Conservation (phyloP, 192 early-diverging fungal genomes). For the Irineochytrium annulatum region DNA sequence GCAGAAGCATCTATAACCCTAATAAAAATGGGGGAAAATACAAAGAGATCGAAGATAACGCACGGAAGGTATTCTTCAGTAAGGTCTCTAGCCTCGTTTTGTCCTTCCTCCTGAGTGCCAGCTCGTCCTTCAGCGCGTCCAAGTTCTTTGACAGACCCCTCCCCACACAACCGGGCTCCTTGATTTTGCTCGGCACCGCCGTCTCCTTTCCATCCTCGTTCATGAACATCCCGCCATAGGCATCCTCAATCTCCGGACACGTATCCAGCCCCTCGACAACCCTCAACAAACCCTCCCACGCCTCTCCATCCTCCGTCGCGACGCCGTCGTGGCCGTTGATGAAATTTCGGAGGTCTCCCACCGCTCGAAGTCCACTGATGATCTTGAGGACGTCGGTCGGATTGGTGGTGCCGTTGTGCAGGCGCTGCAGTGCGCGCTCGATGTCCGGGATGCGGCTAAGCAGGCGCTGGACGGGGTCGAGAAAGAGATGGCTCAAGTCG, state of each 20-base stretch:
- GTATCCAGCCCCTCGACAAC: not conserved
- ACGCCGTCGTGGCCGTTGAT: conserved; percentile 23
- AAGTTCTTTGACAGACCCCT: conserved; percentile 1
- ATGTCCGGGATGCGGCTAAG: conserved; percentile 20
- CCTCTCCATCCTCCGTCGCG: not conserved
- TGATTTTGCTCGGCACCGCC: not conserved
- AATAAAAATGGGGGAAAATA: not conserved
- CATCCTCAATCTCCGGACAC: not conserved
- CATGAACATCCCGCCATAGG: not conserved
- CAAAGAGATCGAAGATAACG: no score
- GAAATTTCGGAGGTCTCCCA: conserved; percentile 1
- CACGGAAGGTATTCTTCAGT: conserved; percentile 3
- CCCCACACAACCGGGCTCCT: conserved; percentile 11
- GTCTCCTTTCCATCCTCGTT: not conserved
- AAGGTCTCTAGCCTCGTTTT: not conserved
- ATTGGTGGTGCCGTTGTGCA: conserved; percentile 22
- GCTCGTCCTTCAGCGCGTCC: conserved; percentile 9
- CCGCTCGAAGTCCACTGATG: conserved; percentile 17
- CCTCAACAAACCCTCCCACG: no score
- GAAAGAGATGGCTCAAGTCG: not conserved
- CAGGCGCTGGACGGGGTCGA: not conserved
- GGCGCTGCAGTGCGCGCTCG: conserved; percentile 37
- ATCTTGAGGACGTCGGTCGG: conserved; percentile 25
- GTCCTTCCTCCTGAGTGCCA: not conserved
- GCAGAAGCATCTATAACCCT: not conserved